Conservation (phyloP, 208 protist species). For the Porcisia deanei region DNA sequence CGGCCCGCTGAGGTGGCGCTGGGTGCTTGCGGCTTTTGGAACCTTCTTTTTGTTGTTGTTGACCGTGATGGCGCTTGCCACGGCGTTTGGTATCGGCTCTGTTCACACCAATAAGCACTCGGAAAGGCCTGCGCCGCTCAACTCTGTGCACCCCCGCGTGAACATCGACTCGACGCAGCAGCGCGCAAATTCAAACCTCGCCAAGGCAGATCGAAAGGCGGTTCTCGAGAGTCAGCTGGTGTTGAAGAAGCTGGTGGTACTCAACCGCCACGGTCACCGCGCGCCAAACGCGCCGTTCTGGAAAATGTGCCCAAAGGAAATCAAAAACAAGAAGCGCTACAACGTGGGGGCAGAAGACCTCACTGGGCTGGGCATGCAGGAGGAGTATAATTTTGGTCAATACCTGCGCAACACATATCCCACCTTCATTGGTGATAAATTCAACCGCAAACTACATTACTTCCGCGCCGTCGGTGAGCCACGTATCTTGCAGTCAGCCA, state of each 20-base stretch:
- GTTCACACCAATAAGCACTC: not conserved
- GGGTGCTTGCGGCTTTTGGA: conserved; percentile 5
- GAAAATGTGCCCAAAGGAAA: conserved; percentile 69
- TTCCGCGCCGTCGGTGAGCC: conserved; percentile 86
- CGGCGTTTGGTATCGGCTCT: conserved; percentile 11
- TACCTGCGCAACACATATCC: conserved; percentile 61
- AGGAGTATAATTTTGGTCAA: conserved; percentile 74
- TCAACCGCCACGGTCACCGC: conserved; percentile 84
- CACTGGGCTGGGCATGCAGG: conserved; percentile 74
- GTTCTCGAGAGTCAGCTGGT: conserved; percentile 52
- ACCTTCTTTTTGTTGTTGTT: conserved; percentile 13
- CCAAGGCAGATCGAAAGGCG: conserved; percentile 36
- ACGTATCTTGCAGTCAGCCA: conserved; percentile 79
- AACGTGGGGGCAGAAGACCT: conserved; percentile 72
- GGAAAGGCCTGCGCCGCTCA: conserved; percentile 4
- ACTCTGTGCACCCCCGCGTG: conserved; percentile 44
- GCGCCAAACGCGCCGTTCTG: conserved; percentile 81
- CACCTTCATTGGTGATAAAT: conserved; percentile 65
- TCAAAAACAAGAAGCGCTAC: conserved; percentile 50
- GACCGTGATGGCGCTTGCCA: conserved; percentile 3
- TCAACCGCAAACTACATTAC: conserved; percentile 78
- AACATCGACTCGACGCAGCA: conserved; percentile 65
- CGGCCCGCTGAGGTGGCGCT: not conserved
- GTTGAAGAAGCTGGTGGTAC: conserved; percentile 70
- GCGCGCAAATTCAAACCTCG: conserved; percentile 31